Percentiles rank a stretch among this genome's conserved stretches.
These are phyloP conservation scores for Zymoseptoria pseudotritici DNA, from an alignment of 2,329 filamentous ascomycete genomes.

Conservation along the genomic window DNA sequence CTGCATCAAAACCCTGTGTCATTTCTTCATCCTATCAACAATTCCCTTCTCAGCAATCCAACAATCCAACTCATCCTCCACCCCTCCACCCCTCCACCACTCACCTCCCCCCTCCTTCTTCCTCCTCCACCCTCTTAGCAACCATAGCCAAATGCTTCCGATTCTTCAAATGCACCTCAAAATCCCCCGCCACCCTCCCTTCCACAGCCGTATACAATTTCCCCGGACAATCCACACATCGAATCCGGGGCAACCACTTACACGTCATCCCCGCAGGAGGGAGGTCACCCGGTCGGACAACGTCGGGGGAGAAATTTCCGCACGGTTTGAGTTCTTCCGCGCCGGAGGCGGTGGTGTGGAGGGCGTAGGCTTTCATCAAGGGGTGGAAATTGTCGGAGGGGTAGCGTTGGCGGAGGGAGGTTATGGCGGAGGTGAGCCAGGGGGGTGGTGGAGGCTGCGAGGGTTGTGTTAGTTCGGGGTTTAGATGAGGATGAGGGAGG, in stretches of 20 bases:
- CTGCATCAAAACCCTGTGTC: background rate
- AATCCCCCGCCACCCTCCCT: constrained; percentile 77
- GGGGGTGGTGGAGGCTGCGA: constrained; percentile 65
- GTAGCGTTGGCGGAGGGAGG: constrained; percentile 61
- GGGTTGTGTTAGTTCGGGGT: too few relatives aligned
- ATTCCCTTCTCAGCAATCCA: background rate
- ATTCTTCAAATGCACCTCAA: constrained; percentile 87
- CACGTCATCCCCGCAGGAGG: constrained; percentile 61
- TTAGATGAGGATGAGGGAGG: too few relatives aligned
- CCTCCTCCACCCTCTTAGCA: background rate
- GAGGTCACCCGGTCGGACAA: constrained; percentile 37
- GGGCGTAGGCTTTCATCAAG: constrained; percentile 75
- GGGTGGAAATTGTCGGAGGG: constrained; percentile 79
- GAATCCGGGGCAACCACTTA: constrained; percentile 80
- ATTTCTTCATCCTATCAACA: background rate
- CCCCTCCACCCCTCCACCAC: background rate
- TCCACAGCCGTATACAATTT: constrained; percentile 91
- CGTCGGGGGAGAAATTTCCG: background rate
- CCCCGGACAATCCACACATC: constrained; percentile 84
- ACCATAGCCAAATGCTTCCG: constrained; percentile 51
- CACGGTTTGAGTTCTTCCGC: background rate
- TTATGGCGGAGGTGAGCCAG: constrained; percentile 74
- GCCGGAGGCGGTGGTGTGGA: constrained; percentile 24
- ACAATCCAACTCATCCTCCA: background rate
- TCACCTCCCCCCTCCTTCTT: background rate